phyloP scores from a whole-genome alignment of 768 basidiomycete genomes.

The Boletus reticulatus region DNA sequence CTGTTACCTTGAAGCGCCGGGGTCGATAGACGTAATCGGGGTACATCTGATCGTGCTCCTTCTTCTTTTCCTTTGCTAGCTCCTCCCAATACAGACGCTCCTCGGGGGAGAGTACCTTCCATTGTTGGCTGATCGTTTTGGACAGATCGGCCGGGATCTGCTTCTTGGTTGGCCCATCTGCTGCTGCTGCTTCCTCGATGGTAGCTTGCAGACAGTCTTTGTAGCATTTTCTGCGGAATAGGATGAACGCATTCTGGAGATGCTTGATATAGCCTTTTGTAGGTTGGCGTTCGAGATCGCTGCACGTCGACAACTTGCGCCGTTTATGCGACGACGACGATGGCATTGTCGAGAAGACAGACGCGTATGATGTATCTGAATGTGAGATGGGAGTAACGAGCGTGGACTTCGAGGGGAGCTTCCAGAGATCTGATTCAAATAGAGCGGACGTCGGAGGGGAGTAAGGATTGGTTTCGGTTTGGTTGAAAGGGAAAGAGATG shows the following conservation, averaged over 20 bases:
- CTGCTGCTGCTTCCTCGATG: conserved; percentile 42
- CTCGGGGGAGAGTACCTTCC: conserved; percentile 64
- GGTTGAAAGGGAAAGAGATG: conserved; percentile 41
- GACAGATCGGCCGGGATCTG: conserved; percentile 77
- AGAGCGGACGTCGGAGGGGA: conserved; percentile 66
- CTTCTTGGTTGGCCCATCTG: conserved; percentile 55
- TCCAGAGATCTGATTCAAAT: conserved; percentile 66
- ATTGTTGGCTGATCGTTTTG: conserved; percentile 79
- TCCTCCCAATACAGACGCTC: conserved; percentile 76
- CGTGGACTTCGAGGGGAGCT: conserved; percentile 39
- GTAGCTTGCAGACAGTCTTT: conserved; percentile 64
- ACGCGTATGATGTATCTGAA: conserved; percentile 31
- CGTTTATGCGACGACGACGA: conserved; percentile 33
- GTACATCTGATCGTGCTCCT: conserved; percentile 72
- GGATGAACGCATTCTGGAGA: conserved; percentile 82
- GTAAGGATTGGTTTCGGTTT: conserved; percentile 51
- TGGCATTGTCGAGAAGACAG: conserved; percentile 38
- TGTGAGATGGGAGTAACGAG: conserved; percentile 42
- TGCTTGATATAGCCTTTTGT: conserved; percentile 65
- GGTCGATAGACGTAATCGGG: conserved; percentile 81
- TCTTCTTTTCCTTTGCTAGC: conserved; percentile 75
- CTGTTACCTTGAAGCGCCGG: conserved; percentile 13
- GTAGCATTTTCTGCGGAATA: conserved; percentile 78
- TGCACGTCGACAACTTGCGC: conserved; percentile 48
- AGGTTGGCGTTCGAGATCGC: conserved; percentile 47